These are phyloP conservation scores for Yamadazyma dendronema DNA, from an alignment of 1,139 yeast species.

Conservation along the genomic window DNA sequence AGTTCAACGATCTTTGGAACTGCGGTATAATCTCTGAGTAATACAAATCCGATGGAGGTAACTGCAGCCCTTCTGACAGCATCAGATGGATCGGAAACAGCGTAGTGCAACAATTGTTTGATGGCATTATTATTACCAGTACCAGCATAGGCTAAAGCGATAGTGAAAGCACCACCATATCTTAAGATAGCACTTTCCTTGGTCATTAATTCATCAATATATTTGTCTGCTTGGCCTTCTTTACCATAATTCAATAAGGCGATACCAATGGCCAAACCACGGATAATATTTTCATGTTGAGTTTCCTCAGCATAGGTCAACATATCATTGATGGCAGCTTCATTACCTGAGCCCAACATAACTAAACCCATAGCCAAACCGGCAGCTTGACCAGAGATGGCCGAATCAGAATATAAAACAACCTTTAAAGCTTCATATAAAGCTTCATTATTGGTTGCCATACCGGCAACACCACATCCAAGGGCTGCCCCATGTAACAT, in stretches of 20 bases:
- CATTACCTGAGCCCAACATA: slow-evolving; percentile 90
- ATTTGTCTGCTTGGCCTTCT: slow-evolving; percentile 77
- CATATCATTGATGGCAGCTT: slow-evolving; percentile 76
- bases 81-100: slow-evolving; percentile 95
- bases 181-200: slow-evolving; percentile 85
- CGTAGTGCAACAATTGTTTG: slow-evolving; percentile 81
- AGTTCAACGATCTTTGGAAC: slow-evolving; percentile 95
- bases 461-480: slow-evolving; percentile 95
- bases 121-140: slow-evolving; percentile 90
- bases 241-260: slow-evolving; percentile 85
- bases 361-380: slow-evolving; percentile 96
- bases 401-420: slow-evolving; percentile 86
- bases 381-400: slow-evolving; percentile 95
- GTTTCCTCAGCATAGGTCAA: slow-evolving; percentile 91
- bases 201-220: slow-evolving; percentile 62
- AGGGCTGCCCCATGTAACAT: slow-evolving; percentile 94
- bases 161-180: slow-evolving; percentile 93
- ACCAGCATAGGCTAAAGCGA: slow-evolving; percentile 96
- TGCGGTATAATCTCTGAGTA: slow-evolving; percentile 86
- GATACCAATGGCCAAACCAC: slow-evolving; percentile 87
- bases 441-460: slow-evolving; percentile 78
- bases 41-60: slow-evolving; percentile 86
- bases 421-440: slow-evolving; percentile 83
- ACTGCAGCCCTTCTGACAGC: slow-evolving; percentile 98
- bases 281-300: slow-evolving; percentile 90